These are phyloP conservation scores for Viola pubescens DNA, from an alignment of 441 rosid species.

Conservation along the genomic window DNA sequence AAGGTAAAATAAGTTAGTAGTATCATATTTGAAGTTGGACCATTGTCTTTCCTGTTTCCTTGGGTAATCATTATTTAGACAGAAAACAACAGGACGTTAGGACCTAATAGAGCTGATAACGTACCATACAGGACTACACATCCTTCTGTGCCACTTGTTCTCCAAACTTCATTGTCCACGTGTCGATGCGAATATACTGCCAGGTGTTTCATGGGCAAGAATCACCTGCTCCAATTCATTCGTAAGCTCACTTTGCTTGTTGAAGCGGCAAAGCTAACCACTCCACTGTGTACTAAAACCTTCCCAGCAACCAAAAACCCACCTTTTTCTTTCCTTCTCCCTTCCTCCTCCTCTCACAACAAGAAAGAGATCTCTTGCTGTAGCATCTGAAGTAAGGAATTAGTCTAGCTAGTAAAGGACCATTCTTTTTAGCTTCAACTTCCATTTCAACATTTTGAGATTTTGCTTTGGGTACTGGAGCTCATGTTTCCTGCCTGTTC, in stretches of 20 bases:
- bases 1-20: too few species aligned
- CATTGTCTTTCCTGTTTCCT: too few species aligned
- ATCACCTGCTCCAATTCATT: conserved; percentile 16
- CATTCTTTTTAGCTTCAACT: background rate
- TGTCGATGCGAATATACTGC: conserved; percentile 5
- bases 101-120: conserved; percentile 8
- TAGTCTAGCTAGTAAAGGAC: conserved; percentile 1
- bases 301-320: conserved; percentile 3
- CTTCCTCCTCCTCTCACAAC: conserved; percentile 6
- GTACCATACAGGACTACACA: background rate
- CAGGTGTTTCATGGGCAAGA: background rate
- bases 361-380: conserved; percentile 44
- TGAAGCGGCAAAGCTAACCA: conserved; percentile 48
- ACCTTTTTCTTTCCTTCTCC: background rate
- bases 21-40: too few species aligned
- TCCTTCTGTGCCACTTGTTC: background rate
- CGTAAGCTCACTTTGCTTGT: conserved; percentile 31
- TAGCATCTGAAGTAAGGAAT: conserved; percentile 43
- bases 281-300: conserved; percentile 9
- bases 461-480: background rate
- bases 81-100: too few species aligned
- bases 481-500: conserved; percentile 1
- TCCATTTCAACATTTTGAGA: background rate
- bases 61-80: too few species aligned
- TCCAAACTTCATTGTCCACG: conserved; percentile 12